phyloP scores from a whole-genome alignment of 441 rosid genomes.

The Adansonia madagascariensis region DNA sequence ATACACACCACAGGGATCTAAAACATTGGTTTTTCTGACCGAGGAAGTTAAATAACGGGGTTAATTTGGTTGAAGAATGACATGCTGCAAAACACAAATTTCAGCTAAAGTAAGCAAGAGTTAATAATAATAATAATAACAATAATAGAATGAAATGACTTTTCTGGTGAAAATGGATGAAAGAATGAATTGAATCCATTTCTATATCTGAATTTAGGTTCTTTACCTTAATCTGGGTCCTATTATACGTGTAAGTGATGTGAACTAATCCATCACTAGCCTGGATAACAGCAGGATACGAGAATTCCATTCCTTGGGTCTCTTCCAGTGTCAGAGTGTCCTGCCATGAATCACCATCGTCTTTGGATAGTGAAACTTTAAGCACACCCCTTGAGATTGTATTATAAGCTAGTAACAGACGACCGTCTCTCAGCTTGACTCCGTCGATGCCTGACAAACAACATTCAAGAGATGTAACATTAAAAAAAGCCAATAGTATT shows the following conservation, averaged over 20 bases:
- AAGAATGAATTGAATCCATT: neutral
- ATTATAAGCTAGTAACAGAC: slow-evolving; percentile 71
- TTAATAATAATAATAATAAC: no score
- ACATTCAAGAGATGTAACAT: neutral
- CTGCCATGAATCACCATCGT: slow-evolving; percentile 82
- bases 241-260: slow-evolving; percentile 71
- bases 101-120: no score
- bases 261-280: slow-evolving; percentile 46
- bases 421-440: slow-evolving; percentile 71
- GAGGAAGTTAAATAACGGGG: neutral
- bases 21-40: neutral
- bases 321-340: slow-evolving; percentile 71
- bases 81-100: slow-evolving; percentile 18
- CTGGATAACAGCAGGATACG: slow-evolving; percentile 87
- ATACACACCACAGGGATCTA: neutral
- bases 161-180: neutral
- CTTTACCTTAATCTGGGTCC: slow-evolving; percentile 85
- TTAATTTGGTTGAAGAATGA: slow-evolving; percentile 24
- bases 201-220: neutral
- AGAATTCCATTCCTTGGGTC: slow-evolving; percentile 68
- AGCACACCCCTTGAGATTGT: slow-evolving; percentile 76
- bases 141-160: neutral
- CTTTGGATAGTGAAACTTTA: slow-evolving; percentile 65
- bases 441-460: slow-evolving; percentile 68
- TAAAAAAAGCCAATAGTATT: neutral